A percentile compares a stretch with the other conserved stretches of the same genome.
phyloP scores from a whole-genome alignment of 768 basidiomycete species.

The Suillus alpinus region DNA sequence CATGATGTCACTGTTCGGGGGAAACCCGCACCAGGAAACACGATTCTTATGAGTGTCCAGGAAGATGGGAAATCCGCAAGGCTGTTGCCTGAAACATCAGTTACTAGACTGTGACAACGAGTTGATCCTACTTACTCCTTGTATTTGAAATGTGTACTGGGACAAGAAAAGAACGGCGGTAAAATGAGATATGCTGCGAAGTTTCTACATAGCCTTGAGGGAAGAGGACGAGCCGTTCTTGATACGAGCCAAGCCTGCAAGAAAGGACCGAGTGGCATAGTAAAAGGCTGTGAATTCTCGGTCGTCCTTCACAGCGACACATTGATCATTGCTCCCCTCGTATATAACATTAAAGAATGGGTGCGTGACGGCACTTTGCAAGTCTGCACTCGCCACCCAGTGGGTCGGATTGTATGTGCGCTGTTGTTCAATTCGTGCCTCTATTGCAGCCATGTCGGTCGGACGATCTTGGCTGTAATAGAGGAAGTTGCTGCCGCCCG shows the following conservation, averaged over 20 bases:
- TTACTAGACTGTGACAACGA: background rate
- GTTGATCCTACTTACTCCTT: background rate
- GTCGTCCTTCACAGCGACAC: background rate
- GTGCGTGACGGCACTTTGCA: background rate
- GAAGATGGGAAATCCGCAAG: slow-evolving; percentile 14
- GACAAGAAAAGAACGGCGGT: slow-evolving; percentile 11
- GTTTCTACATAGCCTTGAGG: slow-evolving; percentile 11
- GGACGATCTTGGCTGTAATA: too few species aligned
- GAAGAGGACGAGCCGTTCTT: background rate
- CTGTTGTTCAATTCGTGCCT: too few species aligned
- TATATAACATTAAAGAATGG: too few species aligned
- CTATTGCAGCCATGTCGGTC: too few species aligned
- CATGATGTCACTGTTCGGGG: slow-evolving; percentile 8
- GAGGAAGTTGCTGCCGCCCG: background rate
- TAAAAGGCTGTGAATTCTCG: slow-evolving; percentile 10
- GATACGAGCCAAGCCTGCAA: background rate
- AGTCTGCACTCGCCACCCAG: too few species aligned
- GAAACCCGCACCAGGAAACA: background rate
- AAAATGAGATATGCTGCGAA: slow-evolving; percentile 12
- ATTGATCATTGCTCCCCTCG: too few species aligned
- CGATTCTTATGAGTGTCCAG: background rate
- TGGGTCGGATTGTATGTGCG: too few species aligned
- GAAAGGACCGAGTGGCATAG: slow-evolving; percentile 7
- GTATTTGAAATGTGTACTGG: background rate
- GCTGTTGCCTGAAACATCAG: slow-evolving; percentile 7